These are phyloP conservation scores for Eucalyptus marginata DNA, from an alignment of 345 rosid genomes.

Conservation along the genomic window DNA sequence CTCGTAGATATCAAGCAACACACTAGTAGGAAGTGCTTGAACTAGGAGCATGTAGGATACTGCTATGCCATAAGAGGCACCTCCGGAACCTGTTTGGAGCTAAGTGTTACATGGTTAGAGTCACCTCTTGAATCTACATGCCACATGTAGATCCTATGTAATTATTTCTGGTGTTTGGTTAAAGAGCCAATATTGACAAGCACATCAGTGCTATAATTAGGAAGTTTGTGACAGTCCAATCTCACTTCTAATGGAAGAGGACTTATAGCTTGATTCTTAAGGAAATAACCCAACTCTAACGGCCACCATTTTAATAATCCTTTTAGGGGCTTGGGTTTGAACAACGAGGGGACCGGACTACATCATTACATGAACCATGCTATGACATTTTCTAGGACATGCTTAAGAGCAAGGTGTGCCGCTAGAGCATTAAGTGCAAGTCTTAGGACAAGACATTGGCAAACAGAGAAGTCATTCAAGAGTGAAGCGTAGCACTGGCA, in stretches of 20 bases:
- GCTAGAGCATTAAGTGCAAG: not conserved
- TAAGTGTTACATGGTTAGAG: not conserved
- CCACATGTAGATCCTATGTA: not conserved
- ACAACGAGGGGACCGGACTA: not conserved
- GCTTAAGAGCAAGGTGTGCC: not conserved
- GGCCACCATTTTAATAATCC: not conserved
- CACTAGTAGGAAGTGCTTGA: not conserved
- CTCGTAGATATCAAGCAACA: not conserved
- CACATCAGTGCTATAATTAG: not conserved
- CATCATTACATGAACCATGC: not conserved
- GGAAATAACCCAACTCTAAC: not conserved
- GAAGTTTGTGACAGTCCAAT: not conserved
- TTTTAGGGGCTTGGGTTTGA: not conserved
- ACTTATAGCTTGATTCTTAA: not conserved
- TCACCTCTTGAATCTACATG: not conserved
- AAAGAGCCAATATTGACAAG: not conserved
- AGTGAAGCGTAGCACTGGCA: not conserved
- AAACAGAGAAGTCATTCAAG: not conserved
- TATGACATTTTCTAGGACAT: not conserved
- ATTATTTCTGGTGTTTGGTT: not conserved
- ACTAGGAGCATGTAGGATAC: not conserved
- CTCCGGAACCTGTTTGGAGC: not conserved
- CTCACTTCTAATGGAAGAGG: not conserved
- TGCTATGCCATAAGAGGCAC: not conserved
- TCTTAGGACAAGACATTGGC: not conserved